Percentiles rank a stretch among this genome's conserved stretches.
phyloP scores from a whole-genome alignment of 352 stramenopile species.

The Phytophthora chlamydospora region DNA sequence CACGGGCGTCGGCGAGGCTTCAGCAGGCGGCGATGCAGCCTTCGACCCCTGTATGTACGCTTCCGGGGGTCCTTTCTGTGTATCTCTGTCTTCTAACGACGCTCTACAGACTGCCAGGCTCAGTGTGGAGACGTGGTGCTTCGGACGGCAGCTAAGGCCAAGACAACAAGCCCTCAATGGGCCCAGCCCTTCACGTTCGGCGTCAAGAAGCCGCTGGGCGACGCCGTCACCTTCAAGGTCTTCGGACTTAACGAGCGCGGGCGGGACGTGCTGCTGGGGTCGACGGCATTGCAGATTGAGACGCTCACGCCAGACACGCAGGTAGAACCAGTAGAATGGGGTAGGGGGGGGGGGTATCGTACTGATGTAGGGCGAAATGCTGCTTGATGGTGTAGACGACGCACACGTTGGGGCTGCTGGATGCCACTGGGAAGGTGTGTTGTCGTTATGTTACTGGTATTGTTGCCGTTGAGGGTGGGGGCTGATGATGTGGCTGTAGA shows the following conservation, averaged over 20 bases:
- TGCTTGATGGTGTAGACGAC: conserved; percentile 35
- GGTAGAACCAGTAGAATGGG: conserved; percentile 18
- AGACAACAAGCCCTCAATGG: conserved; percentile 60
- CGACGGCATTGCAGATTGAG: conserved; percentile 39
- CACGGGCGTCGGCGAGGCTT: conserved; percentile 30
- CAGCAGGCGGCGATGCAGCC: conserved; percentile 13
- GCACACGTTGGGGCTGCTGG: conserved; percentile 34
- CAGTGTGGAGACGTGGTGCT: conserved; percentile 56
- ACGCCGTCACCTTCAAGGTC: conserved; percentile 53
- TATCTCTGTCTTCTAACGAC: neutral
- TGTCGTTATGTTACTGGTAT: conserved; percentile 5
- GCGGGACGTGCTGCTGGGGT: conserved; percentile 51
- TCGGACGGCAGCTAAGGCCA: conserved; percentile 47
- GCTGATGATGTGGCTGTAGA: conserved; percentile 5
- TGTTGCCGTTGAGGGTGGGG: neutral
- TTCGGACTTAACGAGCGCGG: conserved; percentile 51
- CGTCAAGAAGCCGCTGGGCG: conserved; percentile 54
- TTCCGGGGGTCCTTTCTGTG: neutral
- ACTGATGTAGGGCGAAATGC: conserved; percentile 1
- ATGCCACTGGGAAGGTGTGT: conserved; percentile 19
- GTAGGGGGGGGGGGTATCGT: neutral
- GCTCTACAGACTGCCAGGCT: conserved; percentile 56
- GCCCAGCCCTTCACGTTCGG: conserved; percentile 62
- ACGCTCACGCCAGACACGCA: conserved; percentile 42
- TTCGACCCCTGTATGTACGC: conserved; percentile 40